Evolutionary conservation across 768 basidiomycete genomes (phyloP), one percentile per base, ranked within the genome.

Genomic region (Mrakia hoshinonis): DNA sequence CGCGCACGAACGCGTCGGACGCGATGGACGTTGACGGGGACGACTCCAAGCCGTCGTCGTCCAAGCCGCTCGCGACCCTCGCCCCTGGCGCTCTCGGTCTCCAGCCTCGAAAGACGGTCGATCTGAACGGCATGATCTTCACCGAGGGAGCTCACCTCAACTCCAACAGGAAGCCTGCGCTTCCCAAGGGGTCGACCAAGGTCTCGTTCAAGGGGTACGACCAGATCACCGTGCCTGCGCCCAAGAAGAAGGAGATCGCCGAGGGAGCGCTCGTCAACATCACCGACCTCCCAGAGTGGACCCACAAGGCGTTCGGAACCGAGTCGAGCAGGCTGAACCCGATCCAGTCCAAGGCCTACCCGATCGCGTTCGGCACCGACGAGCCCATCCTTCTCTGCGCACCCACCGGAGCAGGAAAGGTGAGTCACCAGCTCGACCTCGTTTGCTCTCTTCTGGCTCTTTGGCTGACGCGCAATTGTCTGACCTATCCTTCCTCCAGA

Each of bases 351-450:
- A 92, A 90, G 80, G 81, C 96, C 11, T 99, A 84, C 81, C 94
- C 96, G 0, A 81, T 92, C 69, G 95, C 95, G 0, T 97, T 97
- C 78, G 91, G 90, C 0, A 90, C 91, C 0, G 93, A 97, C 74
- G 94, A 98, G 75, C 95, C 95, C 0, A 85, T 98, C 72, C 82
- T 99, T 34, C 86, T 99, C 38, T 99, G 96, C 81, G 96, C 96
- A 0, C 96, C 96, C 5, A 98, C 96, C 0, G 95, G 96, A 79
- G 96, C 95, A 15, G 96, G 96, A 74, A 99, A 99, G 87, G 94
- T 92, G 75, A 72, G 85, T 70, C 31, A 26, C 0, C 0, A 0
- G 24, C 18, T 62, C 26, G 24, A 26, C 34, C 43, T 49, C 12
- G n/a, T 3, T 24, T 24, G 43, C 11, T 15, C 24, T 49, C 51